These are phyloP conservation scores for Arctium minus DNA, from an alignment of 129 eudicot genomes.

Conservation along the genomic window DNA sequence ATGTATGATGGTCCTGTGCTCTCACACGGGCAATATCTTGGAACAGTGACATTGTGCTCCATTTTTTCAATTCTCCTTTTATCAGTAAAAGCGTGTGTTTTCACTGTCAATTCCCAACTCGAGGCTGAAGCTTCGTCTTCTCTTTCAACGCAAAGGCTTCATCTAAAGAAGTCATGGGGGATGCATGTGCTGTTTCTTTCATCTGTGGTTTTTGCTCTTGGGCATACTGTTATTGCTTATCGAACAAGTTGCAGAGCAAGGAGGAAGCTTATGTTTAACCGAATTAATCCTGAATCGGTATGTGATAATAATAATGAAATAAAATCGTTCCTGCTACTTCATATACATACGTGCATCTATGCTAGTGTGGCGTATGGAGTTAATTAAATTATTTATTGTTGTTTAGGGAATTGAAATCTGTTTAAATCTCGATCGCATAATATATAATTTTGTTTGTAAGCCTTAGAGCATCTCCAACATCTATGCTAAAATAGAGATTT, in stretches of 20 bases:
- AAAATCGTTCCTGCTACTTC: background rate
- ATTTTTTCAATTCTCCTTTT: conserved; percentile 65
- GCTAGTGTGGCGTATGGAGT: background rate
- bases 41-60: conserved; percentile 83
- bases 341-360: conserved; percentile 4
- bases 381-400: background rate
- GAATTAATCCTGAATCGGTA: conserved; percentile 87
- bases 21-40: conserved; percentile 92
- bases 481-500: no score
- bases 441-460: background rate
- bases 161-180: conserved; percentile 97
- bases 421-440: background rate
- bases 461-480: background rate
- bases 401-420: background rate
- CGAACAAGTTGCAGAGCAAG: conserved; percentile 92
- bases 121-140: conserved; percentile 83
- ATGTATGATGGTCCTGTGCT: conserved; percentile 84
- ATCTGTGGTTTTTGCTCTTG: conserved; percentile 95
- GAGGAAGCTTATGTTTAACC: conserved; percentile 83
- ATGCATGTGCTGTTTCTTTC: conserved; percentile 93
- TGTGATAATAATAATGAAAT: conserved; percentile 10
- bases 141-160: conserved; percentile 61
- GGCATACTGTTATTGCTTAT: conserved; percentile 92
- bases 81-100: conserved; percentile 84
- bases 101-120: conserved; percentile 72